Conservation (phyloP, 2,329 filamentous ascomycete genomes). For the Madurella fahalii region DNA sequence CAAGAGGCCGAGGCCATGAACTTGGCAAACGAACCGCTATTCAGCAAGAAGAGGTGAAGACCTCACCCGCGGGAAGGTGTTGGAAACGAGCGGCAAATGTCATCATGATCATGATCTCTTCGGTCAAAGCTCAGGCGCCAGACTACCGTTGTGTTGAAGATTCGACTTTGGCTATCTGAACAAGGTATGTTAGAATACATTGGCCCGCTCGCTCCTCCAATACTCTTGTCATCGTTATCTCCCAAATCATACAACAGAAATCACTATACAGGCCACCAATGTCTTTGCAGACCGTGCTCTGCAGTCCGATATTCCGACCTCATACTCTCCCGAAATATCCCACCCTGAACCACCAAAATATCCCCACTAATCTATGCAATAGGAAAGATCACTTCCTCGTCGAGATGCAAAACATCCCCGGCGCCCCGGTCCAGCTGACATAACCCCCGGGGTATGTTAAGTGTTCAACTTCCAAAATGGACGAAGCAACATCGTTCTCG, state of each 20-base stretch:
- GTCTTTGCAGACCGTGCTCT: slow-evolving; percentile 12
- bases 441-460: slow-evolving; percentile 60
- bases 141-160: not conserved
- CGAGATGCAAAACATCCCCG: slow-evolving; percentile 84
- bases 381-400: slow-evolving; percentile 52
- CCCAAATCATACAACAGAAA: slow-evolving; percentile 1
- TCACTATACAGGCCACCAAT: slow-evolving; percentile 4
- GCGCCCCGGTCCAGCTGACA: slow-evolving; percentile 88
- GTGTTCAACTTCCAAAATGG: slow-evolving; percentile 72
- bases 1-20: slow-evolving; percentile 89
- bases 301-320: slow-evolving; percentile 1
- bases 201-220: slow-evolving; percentile 5
- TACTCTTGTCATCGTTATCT: not conserved
- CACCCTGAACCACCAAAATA: slow-evolving; percentile 8
- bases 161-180: not conserved
- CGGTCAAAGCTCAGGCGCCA: not conserved
- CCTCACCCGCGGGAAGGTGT: not conserved
- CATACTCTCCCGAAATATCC: slow-evolving; percentile 6
- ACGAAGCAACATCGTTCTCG: slow-evolving; percentile 72
- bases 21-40: slow-evolving; percentile 48
- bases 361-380: not conserved
- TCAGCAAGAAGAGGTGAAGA: slow-evolving; percentile 13
- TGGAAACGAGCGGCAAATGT: no score
- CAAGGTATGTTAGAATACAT: slow-evolving; percentile 6
- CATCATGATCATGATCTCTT: no score